Base-by-base conservation (phyloP, 495 filamentous ascomycete species). In the Ramalina intermedia region DNA sequence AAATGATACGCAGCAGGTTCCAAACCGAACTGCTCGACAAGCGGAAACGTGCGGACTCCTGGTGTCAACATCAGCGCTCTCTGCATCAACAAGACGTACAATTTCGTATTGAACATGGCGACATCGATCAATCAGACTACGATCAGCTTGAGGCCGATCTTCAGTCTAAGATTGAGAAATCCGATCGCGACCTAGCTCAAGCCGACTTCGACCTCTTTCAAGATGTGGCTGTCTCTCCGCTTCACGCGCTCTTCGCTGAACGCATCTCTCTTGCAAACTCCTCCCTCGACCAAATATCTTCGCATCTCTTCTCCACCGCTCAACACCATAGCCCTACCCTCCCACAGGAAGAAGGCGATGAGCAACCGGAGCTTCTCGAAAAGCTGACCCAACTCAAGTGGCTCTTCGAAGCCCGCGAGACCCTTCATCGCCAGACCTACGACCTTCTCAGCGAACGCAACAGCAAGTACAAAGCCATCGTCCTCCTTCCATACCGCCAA, bases 321-420 rank as follows among this genome's bases (percentile, higher is more conserved):
- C 82, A 79, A 53, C 69, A 76, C 29, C 74, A 74, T 12, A 78
- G 79, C 47, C 87, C 87, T 3, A 87, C 91, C 55, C 73, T 82
- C 48, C 81, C 86, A 1, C 89, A 95, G 56, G 87, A 94, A 63
- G 89, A 94, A 63, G 90, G 90, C 47, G 89, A 96, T 57, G 90
- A 94, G 61, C 84, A 90, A 59, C 88, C 91, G 0, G 93, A 96
- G 66, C 71, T 96, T 0, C 70, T 96, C 2, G 91, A 98, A 64
- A 91, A 91, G 53, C 72, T 98, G 4, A 96, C 91, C 0, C 78
- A 94, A 23, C 70, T 96, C 9, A 98, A 98, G 59, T 98, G 91
- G 91, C 81, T 96, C 24, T 96, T 95, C 57, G 91, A 98, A 58
- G 84, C 84, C 6, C 80, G 89, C 6, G 93, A 98, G 62, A 73